A percentile compares a stretch with the other conserved stretches of the same genome.
Conservation (phyloP, 2,329 filamentous ascomycete genomes). For the Coniochaeta sp. region DNA sequence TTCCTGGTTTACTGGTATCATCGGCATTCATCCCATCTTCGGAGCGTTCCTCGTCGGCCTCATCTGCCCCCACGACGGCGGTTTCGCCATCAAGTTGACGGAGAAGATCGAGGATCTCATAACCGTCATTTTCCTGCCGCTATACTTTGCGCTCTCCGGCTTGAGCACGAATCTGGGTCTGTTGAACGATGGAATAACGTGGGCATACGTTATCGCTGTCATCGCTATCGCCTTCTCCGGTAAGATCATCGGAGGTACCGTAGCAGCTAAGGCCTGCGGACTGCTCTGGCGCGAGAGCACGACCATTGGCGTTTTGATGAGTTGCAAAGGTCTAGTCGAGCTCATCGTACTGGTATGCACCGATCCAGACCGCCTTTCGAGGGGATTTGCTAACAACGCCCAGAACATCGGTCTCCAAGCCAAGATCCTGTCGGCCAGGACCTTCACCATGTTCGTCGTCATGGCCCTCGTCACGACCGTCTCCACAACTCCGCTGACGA, state of each 20-base stretch:
- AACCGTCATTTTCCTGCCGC: conserved; percentile 72
- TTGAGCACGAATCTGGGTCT: conserved; percentile 82
- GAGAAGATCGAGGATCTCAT: conserved; percentile 94
- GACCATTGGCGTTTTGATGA: conserved; percentile 86
- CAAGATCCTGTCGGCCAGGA: conserved; percentile 69
- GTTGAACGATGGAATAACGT: conserved; percentile 71
- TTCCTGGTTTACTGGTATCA: conserved; percentile 80
- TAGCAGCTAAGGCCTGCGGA: conserved; percentile 69
- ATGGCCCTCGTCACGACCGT: conserved; percentile 89
- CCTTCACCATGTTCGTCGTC: conserved; percentile 90
- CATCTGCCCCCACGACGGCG: conserved; percentile 83
- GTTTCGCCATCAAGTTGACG: conserved; percentile 83
- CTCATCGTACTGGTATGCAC: conserved; percentile 77
- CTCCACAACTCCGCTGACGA: conserved; percentile 69
- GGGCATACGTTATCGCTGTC: conserved; percentile 84
- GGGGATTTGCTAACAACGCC: conserved; percentile 3
- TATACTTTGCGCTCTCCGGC: conserved; percentile 91
- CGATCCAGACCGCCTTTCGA: neutral
- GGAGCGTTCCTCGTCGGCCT: conserved; percentile 85
- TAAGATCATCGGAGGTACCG: conserved; percentile 75
- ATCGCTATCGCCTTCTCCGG: conserved; percentile 74
- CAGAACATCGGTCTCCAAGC: conserved; percentile 73
- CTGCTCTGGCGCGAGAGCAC: conserved; percentile 87
- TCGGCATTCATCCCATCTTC: conserved; percentile 92
- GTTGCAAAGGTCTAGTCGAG: conserved; percentile 91